Percentiles rank a stretch among this genome's conserved stretches.
These are phyloP conservation scores for Passalora sequoiae DNA, from an alignment of 2,329 filamentous ascomycete genomes.

Conservation along the genomic window DNA sequence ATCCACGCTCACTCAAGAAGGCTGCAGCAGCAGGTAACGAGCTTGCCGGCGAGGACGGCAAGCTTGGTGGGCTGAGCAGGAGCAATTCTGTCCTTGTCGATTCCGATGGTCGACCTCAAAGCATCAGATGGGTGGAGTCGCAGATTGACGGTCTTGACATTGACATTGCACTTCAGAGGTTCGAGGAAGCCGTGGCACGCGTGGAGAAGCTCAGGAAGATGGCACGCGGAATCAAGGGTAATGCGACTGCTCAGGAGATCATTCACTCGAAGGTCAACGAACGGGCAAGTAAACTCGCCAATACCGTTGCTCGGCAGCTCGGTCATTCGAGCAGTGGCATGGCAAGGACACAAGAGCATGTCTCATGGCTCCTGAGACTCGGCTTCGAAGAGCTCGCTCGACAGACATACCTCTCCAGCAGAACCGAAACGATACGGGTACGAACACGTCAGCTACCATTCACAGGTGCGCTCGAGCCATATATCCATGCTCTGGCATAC, in stretches of 20 bases:
- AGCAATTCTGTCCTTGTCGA: conserved; percentile 68
- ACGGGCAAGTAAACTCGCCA: conserved; percentile 70
- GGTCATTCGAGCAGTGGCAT: conserved; percentile 71
- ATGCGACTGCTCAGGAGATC: conserved; percentile 81
- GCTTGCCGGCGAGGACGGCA: conserved; percentile 35
- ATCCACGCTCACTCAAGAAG: conserved; percentile 56
- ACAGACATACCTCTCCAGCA: conserved; percentile 76
- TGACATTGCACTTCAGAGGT: conserved; percentile 83
- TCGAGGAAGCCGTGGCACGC: conserved; percentile 75
- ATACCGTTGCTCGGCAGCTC: conserved; percentile 72
- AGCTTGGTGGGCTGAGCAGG: conserved; percentile 23
- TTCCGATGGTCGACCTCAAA: conserved; percentile 93
- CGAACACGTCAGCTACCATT: conserved; percentile 89
- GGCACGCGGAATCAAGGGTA: conserved; percentile 75
- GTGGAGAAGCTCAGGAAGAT: conserved; percentile 81
- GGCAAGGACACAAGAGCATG: conserved; percentile 71
- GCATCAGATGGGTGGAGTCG: conserved; percentile 88
- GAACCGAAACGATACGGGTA: conserved; percentile 72
- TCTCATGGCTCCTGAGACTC: conserved; percentile 76
- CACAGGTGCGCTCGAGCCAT: conserved; percentile 84
- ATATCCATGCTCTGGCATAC: conserved; percentile 92
- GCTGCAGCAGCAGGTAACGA: conserved; percentile 37
- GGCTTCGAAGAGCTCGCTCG: conserved; percentile 87
- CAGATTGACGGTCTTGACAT: conserved; percentile 97
- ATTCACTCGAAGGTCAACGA: conserved; percentile 89